Evolutionary conservation across 73 alveolate species (phyloP).

Genomic region (Paramecium sonneborni): DNA sequence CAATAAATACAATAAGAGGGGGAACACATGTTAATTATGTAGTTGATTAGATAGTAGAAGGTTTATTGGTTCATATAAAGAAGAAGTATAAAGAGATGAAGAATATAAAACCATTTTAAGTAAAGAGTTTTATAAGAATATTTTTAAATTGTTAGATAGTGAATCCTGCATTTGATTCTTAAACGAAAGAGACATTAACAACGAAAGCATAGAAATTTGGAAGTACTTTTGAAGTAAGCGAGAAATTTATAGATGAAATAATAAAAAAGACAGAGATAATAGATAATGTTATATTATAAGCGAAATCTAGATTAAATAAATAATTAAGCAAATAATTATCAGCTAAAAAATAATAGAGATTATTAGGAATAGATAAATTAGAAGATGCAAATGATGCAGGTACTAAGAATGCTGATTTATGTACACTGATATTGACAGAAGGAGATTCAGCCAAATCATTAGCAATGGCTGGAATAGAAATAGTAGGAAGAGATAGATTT

Average conservation of each 20-base stretch:
- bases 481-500: conserved; percentile 97
- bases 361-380: conserved; percentile 95
- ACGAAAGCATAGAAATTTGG: conserved; percentile 93
- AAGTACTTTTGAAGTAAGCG: conserved; percentile 91
- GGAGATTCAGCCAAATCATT: conserved; percentile 99
- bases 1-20: conserved; percentile 98
- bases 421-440: conserved; percentile 97
- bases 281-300: conserved; percentile 29
- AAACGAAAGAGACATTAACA: conserved; percentile 99
- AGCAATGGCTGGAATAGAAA: conserved; percentile 99
- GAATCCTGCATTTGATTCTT: conserved; percentile 99
- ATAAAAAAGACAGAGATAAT: conserved; percentile 68
- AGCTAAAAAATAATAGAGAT: conserved; percentile 78
- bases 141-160: conserved; percentile 96
- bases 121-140: conserved; percentile 88
- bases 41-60: conserved; percentile 92
- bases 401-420: conserved; percentile 69
- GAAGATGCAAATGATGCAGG: conserved; percentile 99
- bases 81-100: conserved; percentile 83
- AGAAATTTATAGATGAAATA: conserved; percentile 86
- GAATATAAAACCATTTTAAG: conserved; percentile 58
- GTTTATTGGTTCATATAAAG: conserved; percentile 77
- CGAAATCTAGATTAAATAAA: conserved; percentile 82
- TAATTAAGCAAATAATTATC: conserved; percentile 78
- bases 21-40: conserved; percentile 99